Evolutionary conservation across 2,329 filamentous ascomycete genomes (phyloP).

Genomic region (Sphaerulina populicola): DNA sequence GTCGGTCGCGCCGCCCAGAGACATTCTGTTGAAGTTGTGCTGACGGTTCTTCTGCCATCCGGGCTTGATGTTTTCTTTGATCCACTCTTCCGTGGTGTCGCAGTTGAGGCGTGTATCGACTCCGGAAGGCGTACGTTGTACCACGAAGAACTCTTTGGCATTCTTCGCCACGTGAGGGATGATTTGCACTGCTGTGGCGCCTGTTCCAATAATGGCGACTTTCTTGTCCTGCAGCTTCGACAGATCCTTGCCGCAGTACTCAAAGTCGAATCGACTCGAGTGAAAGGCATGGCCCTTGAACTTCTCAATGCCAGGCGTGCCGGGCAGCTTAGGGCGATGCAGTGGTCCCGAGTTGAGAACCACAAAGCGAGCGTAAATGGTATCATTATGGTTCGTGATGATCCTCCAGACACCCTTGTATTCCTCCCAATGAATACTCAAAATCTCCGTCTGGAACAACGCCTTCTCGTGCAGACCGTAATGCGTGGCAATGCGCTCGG

Average conservation of each 20-base stretch:
- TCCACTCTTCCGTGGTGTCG: constrained; percentile 36
- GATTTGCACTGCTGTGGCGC: constrained; percentile 29
- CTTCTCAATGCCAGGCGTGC: constrained; percentile 34
- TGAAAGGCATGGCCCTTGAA: constrained; percentile 40
- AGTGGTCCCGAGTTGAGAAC: constrained; percentile 38
- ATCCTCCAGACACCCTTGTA: constrained; percentile 31
- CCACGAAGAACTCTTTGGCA: constrained; percentile 34
- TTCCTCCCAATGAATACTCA: constrained; percentile 18
- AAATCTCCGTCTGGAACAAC: constrained; percentile 30
- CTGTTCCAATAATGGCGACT: constrained; percentile 23
- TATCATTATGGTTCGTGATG: constrained; percentile 18
- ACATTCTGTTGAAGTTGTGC: constrained; percentile 37
- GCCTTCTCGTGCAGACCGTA: constrained; percentile 35
- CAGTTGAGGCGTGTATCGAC: constrained; percentile 31
- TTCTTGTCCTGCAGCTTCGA: constrained; percentile 17
- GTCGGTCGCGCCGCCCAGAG: constrained; percentile 17
- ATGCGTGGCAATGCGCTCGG: constrained; percentile 17
- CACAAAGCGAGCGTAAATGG: constrained; percentile 36
- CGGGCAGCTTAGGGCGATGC: constrained; percentile 40
- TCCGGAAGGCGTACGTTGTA: constrained; percentile 38
- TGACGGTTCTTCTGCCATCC: constrained; percentile 47
- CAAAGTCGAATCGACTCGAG: constrained; percentile 40
- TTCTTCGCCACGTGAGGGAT: constrained; percentile 36
- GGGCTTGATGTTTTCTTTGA: constrained; percentile 25
- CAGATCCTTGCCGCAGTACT: constrained; percentile 27